These are phyloP conservation scores for Jatropha podagrica DNA, from an alignment of 441 rosid species.

Conservation along the genomic window DNA sequence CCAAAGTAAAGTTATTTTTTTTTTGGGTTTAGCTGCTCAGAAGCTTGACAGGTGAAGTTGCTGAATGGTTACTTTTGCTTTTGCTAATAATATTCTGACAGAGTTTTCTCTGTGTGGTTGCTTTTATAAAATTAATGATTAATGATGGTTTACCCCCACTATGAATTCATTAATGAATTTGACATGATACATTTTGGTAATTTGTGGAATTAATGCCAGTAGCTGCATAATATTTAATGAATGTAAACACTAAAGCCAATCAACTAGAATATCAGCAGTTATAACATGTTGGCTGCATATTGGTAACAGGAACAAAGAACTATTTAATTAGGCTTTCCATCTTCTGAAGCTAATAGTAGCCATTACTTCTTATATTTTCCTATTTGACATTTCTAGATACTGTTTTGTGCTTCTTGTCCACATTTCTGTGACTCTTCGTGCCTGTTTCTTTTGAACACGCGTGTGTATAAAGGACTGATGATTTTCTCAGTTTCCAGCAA, in stretches of 20 bases:
- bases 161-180: neutral
- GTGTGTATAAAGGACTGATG: neutral
- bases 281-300: neutral
- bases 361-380: neutral
- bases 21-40: neutral
- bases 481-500: constrained; percentile 28
- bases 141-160: neutral
- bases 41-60: neutral
- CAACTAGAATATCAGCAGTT: neutral
- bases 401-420: neutral
- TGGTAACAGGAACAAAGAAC: neutral
- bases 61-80: neutral
- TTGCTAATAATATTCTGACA: neutral
- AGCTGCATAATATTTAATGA: neutral
- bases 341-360: neutral
- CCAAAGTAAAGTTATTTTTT: neutral
- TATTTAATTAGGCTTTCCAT: neutral
- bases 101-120: neutral
- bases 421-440: neutral
- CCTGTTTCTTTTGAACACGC: neutral
- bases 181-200: neutral
- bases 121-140: neutral
- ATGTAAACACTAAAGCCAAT: neutral
- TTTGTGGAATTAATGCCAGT: neutral
- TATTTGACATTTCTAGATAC: neutral